Conservation (phyloP, 345 rosid genomes). For the Camelina sativa region DNA sequence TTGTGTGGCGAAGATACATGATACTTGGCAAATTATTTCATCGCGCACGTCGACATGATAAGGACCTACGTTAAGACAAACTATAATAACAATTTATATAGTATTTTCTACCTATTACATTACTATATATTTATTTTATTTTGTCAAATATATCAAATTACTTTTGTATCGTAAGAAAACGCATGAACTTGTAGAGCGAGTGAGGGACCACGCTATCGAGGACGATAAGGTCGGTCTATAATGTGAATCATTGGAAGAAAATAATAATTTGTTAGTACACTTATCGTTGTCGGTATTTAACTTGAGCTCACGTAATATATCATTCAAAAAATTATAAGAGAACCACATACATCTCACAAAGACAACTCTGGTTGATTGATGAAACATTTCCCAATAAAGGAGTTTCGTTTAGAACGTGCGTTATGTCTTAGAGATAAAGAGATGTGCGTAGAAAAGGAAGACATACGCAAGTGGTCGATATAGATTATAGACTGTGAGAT, state of each 20-base stretch:
- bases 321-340: background rate
- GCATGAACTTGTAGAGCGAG: slow-evolving; percentile 23
- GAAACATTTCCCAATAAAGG: slow-evolving; percentile 24
- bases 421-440: slow-evolving; percentile 6
- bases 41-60: slow-evolving; percentile 25
- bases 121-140: background rate
- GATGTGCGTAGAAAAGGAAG: slow-evolving; percentile 22
- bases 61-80: slow-evolving; percentile 16
- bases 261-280: background rate
- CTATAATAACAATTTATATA: background rate
- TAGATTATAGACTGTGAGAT: slow-evolving; percentile 26
- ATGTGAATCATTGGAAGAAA: slow-evolving; percentile 19
- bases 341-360: background rate
- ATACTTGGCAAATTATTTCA: slow-evolving; percentile 32
- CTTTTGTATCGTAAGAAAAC: slow-evolving; percentile 40
- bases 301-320: slow-evolving; percentile 16
- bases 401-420: slow-evolving; percentile 34
- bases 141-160: background rate
- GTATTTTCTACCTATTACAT: background rate
- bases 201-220: slow-evolving; percentile 36
- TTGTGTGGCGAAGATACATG: slow-evolving; percentile 39
- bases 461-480: slow-evolving; percentile 30
- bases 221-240: slow-evolving; percentile 32
- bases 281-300: slow-evolving; percentile 23
- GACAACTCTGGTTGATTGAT: slow-evolving; percentile 1